Base-by-base conservation (phyloP, 2,329 filamentous ascomycete species). In the Monascus ruber region DNA sequence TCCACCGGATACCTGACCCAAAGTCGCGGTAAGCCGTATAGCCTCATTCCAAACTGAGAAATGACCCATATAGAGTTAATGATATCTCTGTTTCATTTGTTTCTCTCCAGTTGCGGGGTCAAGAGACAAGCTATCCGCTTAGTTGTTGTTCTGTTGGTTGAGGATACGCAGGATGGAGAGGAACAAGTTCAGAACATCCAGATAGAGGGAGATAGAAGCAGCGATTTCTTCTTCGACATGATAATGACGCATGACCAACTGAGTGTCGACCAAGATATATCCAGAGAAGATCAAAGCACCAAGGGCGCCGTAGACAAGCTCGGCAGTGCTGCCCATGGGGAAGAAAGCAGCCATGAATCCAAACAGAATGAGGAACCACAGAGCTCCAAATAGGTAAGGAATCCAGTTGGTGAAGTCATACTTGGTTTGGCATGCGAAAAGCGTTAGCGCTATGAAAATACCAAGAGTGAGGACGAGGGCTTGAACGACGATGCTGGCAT, bases 361-460 rank as follows among this genome's bases (percentile, higher is more conserved):
- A 58, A 96, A 95, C 32, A 98, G 71, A 46, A 98, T 74, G 42
- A 95, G 67, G 5, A 84, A 81, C 91, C 91, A 96, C 11, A 98
- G 74, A 0, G 74, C 81, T 42, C 88, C 88, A 55, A 93, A 93
- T 3, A 96, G 77, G 60, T 95, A 96, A 11, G 91, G 89, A 71
- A 89, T 85, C 89, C 91, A 98, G 47, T 78, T 82, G 1, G 89
- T 96, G 62, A 98, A 98, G 70, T 98, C 91, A 60, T 98, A 98
- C 63, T 93, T 94, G 48, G 84, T 85, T 71, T 98, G 91, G 76
- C 88, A 94, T 36, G 91, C 91, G 62, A 98, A 96, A 34, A 88
- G 64, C 3, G 75, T 80, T 41, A 81, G 60, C 26, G 71, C 74
- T 34, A 80, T 63, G 53, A 81, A 81, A 51, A 81, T 77, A 38